These are phyloP conservation scores for Tolypocladium paradoxum DNA, from an alignment of 2,329 filamentous ascomycete species.

Conservation along the genomic window DNA sequence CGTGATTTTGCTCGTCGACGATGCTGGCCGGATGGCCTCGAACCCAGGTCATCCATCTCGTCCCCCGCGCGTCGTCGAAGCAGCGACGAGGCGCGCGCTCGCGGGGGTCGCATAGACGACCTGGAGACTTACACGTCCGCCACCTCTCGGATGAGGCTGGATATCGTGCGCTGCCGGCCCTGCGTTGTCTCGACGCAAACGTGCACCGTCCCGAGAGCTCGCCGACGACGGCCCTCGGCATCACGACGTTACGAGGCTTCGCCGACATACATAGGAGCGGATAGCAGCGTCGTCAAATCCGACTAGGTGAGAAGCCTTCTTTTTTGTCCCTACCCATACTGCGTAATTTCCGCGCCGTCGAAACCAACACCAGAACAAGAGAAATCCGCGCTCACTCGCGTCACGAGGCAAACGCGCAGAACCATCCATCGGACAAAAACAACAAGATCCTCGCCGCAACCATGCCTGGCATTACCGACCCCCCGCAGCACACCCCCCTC, in stretches of 20 bases:
- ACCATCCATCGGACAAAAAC: not conserved
- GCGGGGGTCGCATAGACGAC: no score
- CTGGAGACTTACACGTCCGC: no score
- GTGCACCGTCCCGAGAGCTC: not conserved
- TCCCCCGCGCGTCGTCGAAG: not conserved
- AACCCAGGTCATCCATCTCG: not conserved
- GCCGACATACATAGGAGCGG: not conserved
- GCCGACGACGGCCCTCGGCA: not conserved
- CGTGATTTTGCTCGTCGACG: no score
- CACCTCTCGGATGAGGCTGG: no score
- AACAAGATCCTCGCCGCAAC: not conserved
- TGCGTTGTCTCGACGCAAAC: no score
- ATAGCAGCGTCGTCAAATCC: not conserved
- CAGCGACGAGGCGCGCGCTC: not conserved
- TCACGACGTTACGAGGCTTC: not conserved
- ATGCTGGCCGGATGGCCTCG: not conserved
- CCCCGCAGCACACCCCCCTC: slow-evolving; percentile 10
- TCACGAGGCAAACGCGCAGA: not conserved
- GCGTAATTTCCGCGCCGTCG: not conserved
- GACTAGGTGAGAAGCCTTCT: not conserved
- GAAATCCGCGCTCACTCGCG: not conserved
- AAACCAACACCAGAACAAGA: not conserved
- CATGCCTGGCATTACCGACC: not conserved
- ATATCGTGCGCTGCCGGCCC: no score
- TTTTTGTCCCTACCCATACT: not conserved